Conservation (phyloP, 306 rosid species). For the Potentilla sterilis region DNA sequence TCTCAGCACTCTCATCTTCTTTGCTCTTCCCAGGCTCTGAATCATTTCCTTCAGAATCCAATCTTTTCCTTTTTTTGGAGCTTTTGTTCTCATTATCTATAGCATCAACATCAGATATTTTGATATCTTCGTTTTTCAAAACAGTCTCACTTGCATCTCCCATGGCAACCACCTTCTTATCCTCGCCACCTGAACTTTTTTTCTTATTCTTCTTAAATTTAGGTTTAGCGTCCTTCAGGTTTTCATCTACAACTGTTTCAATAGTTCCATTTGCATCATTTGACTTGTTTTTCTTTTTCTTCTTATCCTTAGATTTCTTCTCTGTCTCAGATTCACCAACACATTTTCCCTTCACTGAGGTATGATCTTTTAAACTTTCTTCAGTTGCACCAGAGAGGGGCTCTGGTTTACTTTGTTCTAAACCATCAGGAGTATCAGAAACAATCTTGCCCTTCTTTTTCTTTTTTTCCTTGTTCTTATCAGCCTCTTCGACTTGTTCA, state of each 20-base stretch:
- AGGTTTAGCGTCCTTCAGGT: conserved; percentile 19
- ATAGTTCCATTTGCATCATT: conserved; percentile 6
- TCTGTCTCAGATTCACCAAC: conserved; percentile 31
- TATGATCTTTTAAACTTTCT: conserved; percentile 29
- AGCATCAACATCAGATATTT: conserved; percentile 31
- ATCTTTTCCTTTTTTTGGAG: conserved; percentile 71
- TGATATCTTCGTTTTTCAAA: conserved; percentile 28
- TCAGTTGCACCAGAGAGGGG: conserved; percentile 22
- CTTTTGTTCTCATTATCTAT: conserved; percentile 35
- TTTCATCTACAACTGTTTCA: conserved; percentile 1
- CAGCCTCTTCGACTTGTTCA: too few relatives aligned
- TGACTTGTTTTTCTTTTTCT: conserved; percentile 46
- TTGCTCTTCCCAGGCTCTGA: conserved; percentile 31
- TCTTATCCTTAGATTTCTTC: conserved; percentile 57
- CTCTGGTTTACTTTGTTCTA: conserved; percentile 32
- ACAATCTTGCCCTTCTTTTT: conserved; percentile 41
- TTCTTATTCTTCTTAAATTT: conserved; percentile 42
- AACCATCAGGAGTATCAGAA: conserved; percentile 37
- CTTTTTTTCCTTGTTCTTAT: too few relatives aligned
- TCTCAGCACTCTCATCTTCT: conserved; percentile 56
- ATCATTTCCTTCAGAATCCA: conserved; percentile 47
- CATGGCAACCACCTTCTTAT: conserved; percentile 10
- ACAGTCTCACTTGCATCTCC: conserved; percentile 27
- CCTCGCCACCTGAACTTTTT: conserved; percentile 16
- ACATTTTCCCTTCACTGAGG: conserved; percentile 31